These are phyloP conservation scores for Diplodia mutila DNA, from an alignment of 2,329 filamentous ascomycete species.

Conservation along the genomic window DNA sequence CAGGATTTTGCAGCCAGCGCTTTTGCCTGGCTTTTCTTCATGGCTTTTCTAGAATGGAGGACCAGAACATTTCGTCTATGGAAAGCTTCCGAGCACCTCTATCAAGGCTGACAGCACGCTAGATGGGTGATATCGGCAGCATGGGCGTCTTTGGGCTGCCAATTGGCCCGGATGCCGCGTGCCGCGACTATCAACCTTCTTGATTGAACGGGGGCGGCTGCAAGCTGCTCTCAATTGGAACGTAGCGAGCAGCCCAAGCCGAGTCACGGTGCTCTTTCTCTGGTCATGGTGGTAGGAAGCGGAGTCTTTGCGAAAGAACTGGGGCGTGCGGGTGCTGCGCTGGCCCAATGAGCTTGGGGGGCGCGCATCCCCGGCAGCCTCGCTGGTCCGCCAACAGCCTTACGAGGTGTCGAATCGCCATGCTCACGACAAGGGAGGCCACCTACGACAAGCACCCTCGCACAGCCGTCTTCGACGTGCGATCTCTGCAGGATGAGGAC, in stretches of 20 bases:
- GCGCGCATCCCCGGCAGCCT: conserved; percentile 18
- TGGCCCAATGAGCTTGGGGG: conserved; percentile 21
- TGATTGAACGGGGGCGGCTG: conserved; percentile 14
- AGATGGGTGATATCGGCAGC: background rate
- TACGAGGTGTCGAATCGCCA: conserved; percentile 20
- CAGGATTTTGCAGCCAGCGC: conserved; percentile 15
- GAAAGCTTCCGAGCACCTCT: conserved; percentile 2
- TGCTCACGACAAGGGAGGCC: background rate
- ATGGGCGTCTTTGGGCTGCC: background rate
- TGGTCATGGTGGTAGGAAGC: conserved; percentile 14
- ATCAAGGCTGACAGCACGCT: conserved; percentile 5
- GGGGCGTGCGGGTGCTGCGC: conserved; percentile 22
- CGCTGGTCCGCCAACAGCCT: conserved; percentile 16
- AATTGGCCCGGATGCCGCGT: conserved; percentile 20
- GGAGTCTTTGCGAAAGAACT: background rate
- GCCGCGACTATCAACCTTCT: conserved; percentile 19
- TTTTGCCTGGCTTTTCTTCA: conserved; percentile 19
- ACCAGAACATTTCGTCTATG: conserved; percentile 15
- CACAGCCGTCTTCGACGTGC: conserved; percentile 1
- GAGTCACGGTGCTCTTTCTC: conserved; percentile 9
- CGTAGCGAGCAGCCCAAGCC: conserved; percentile 8
- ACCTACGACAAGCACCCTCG: conserved; percentile 17
- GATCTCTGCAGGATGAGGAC: conserved; percentile 4
- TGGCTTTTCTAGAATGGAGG: conserved; percentile 9
- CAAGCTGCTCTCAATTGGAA: conserved; percentile 4